Percentiles rank a stretch among this genome's conserved stretches.
phyloP scores from a whole-genome alignment of 2,329 filamentous ascomycete species.

The Fusarium brevicatenulatum region DNA sequence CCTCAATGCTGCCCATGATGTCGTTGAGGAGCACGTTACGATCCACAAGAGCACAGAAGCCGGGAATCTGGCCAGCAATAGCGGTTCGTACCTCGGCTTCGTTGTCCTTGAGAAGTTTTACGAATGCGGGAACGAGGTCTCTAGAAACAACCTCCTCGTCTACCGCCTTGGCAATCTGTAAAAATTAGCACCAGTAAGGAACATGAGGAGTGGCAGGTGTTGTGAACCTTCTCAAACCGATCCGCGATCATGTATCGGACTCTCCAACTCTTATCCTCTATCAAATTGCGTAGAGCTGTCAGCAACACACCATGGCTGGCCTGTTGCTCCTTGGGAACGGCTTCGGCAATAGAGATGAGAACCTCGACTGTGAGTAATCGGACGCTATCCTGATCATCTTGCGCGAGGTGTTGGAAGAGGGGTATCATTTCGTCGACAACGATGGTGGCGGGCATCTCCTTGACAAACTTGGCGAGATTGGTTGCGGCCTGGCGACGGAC shows the following conservation, averaged over 20 bases:
- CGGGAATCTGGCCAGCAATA: constrained; percentile 96
- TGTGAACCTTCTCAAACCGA: constrained; percentile 85
- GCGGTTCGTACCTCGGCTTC: constrained; percentile 98
- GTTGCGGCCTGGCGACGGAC: constrained; percentile 96
- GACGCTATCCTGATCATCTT: constrained; percentile 98
- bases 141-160: constrained; percentile 95
- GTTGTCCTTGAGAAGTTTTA: constrained; percentile 96
- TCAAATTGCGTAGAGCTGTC: constrained; percentile 88
- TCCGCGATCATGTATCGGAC: constrained; percentile 99
- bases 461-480: constrained; percentile 96
- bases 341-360: constrained; percentile 94
- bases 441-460: constrained; percentile 90
- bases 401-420: constrained; percentile 94
- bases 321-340: constrained; percentile 97
- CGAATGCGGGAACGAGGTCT: constrained; percentile 95
- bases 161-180: constrained; percentile 94
- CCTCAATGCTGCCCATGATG: constrained; percentile 96
- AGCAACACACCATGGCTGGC: constrained; percentile 93
- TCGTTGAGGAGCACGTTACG: constrained; percentile 89
- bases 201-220: background rate
- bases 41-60: constrained; percentile 92
- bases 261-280: constrained; percentile 99
- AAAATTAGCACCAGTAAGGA: constrained; percentile 1
- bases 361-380: constrained; percentile 95
- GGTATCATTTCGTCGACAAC: constrained; percentile 99